Evolutionary conservation across 768 basidiomycete species (phyloP).

Genomic region (Leccinum truebloodii): DNA sequence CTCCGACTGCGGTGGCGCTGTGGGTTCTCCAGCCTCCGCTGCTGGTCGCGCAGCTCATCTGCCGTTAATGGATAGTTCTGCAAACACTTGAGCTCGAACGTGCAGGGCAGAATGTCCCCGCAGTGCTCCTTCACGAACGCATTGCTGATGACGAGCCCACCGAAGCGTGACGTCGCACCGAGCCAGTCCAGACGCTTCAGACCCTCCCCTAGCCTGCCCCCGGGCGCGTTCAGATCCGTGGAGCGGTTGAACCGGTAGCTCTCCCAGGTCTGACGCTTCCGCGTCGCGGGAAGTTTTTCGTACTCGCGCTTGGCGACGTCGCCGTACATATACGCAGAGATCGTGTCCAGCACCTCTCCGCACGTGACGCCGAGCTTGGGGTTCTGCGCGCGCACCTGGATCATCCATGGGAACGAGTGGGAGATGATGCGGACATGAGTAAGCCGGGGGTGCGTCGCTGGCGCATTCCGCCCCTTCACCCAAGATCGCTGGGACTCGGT

Average conservation of each 20-base stretch:
- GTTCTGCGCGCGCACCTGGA: conserved; percentile 48
- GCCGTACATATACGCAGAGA: conserved; percentile 51
- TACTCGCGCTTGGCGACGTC: conserved; percentile 56
- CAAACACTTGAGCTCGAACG: conserved; percentile 58
- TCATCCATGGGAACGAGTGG: conserved; percentile 54
- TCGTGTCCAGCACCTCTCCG: conserved; percentile 59
- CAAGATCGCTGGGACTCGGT: conserved; percentile 65
- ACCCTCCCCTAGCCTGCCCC: conserved; percentile 62
- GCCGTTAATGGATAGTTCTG: conserved; percentile 47
- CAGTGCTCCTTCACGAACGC: conserved; percentile 43
- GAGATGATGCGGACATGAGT: conserved; percentile 54
- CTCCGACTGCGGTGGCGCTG: conserved; percentile 24
- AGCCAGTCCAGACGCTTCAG: conserved; percentile 72
- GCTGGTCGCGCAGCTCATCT: conserved; percentile 51
- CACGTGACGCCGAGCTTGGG: conserved; percentile 60
- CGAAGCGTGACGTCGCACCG: conserved; percentile 57
- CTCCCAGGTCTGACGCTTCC: conserved; percentile 45
- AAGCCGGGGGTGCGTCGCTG: conserved; percentile 66
- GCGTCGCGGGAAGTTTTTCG: conserved; percentile 37
- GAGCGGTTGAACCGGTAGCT: conserved; percentile 70
- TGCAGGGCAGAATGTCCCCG: conserved; percentile 54
- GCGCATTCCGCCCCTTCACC: conserved; percentile 61
- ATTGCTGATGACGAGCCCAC: conserved; percentile 55
- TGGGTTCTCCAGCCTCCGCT: conserved; percentile 33
- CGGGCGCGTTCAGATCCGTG: conserved; percentile 62